phyloP scores from a whole-genome alignment of 805 yeast genomes.

The Metschnikowia continentalis region DNA sequence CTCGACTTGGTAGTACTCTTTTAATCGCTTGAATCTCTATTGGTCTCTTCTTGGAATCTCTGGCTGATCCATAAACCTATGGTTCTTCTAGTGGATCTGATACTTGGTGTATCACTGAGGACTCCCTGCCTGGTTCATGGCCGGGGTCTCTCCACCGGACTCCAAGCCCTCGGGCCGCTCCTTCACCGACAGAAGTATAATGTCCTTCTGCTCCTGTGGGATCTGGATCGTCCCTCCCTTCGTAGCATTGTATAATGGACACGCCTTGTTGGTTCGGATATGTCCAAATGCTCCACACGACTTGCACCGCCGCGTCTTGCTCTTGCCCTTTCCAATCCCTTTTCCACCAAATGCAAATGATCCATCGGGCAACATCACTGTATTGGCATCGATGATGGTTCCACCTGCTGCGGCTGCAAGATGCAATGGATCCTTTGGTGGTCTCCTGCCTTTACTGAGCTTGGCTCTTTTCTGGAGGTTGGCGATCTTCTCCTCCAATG shows the following conservation, averaged over 20 bases:
- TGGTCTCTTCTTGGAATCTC: too few species aligned
- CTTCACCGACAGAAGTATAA: constrained; percentile 15
- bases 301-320: constrained; percentile 79
- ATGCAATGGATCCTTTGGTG: constrained; percentile 31
- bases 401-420: constrained; percentile 44
- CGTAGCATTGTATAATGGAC: constrained; percentile 69
- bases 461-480: constrained; percentile 70
- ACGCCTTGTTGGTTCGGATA: constrained; percentile 83
- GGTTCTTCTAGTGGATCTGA: background rate
- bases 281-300: constrained; percentile 96
- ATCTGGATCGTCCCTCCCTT: constrained; percentile 26
- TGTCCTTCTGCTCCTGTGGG: constrained; percentile 18
- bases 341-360: constrained; percentile 53
- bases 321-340: constrained; percentile 68
- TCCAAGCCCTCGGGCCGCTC: constrained; percentile 11
- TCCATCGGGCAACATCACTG: constrained; percentile 42
- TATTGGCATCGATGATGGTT: constrained; percentile 39
- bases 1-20: background rate
- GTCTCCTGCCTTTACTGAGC: constrained; percentile 42
- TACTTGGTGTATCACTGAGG: background rate
- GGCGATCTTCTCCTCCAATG: constrained; percentile 79
- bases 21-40: too few species aligned
- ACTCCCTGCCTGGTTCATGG: background rate
- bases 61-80: too few species aligned
- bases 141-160: constrained; percentile 7